Base-by-base conservation (phyloP, 805 yeast species). In the Monosporozyma servazzii region DNA sequence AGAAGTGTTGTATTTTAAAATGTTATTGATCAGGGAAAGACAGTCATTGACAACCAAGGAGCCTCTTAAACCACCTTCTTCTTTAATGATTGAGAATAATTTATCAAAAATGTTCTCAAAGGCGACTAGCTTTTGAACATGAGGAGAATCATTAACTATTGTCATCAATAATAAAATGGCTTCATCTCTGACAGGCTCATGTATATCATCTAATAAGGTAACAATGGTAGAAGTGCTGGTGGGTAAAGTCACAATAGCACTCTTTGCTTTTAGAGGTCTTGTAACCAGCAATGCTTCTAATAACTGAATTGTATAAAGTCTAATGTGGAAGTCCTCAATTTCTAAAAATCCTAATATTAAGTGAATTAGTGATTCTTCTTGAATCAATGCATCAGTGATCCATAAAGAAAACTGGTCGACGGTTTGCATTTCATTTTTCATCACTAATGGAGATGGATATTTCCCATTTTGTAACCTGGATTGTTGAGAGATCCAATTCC, bases 371-470 rank as follows among this genome's bases (percentile, higher is more conserved):
- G 64, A 64, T 11, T 63, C 67, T 10, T 74, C 70, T 68, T 86
- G 90, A 1, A 90, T 85, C 59, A 93, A 72, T 61, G 88, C 97
- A 68, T 93, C 99, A 0, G 98, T 88, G 31, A 93, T 86, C 96
- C 97, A 90, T 51, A 90, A 70, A 0, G 96, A 86, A 57, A 93
- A 86, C 61, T 88, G 95, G 64, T 90, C 98, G 11, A 81, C 78
- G 3, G 70, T 57, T 21, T 65, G 62, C 4, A 72, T 68, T 53
- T 73, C 76, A 43, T 78, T 77, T 48, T 76, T 80, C 66, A 78
- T 69, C 27, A 81, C 70, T 18, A 82, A 69, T 2, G 93, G 93
- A 2, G 89, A 81, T 0, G 90, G 88, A 57, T 85, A 86, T 60
- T 84, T 84, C 11, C 91, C 91, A 68, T 84, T 83, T 61, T 82